Evolutionary conservation across 2,329 filamentous ascomycete genomes (phyloP).

Genomic region (Periconia sp.): DNA sequence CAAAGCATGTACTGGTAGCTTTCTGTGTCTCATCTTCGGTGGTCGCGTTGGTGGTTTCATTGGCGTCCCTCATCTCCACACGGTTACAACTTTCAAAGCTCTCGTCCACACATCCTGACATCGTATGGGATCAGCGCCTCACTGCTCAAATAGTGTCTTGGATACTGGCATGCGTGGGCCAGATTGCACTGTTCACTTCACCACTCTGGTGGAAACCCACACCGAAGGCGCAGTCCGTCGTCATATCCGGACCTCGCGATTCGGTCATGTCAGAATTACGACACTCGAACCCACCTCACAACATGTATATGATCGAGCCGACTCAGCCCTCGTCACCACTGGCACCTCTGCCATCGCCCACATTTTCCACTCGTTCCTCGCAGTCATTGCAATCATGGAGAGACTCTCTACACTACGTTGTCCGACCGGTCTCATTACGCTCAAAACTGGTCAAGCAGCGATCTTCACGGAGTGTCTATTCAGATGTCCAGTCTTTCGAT

Average conservation of each 20-base stretch:
- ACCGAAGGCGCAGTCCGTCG: slow-evolving; percentile 19
- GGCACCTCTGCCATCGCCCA: slow-evolving; percentile 37
- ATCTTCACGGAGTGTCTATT: slow-evolving; percentile 37
- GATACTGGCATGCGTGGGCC: slow-evolving; percentile 32
- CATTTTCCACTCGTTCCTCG: slow-evolving; percentile 37
- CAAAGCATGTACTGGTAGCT: slow-evolving; percentile 19
- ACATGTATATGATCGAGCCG: slow-evolving; percentile 27
- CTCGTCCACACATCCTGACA: slow-evolving; percentile 12
- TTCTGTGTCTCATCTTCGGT: slow-evolving; percentile 25
- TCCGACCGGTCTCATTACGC: slow-evolving; percentile 41
- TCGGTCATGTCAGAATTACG: slow-evolving; percentile 41
- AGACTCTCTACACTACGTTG: slow-evolving; percentile 41
- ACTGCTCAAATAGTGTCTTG: slow-evolving; percentile 41
- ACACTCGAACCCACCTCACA: slow-evolving; percentile 21
- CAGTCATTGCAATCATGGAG: slow-evolving; percentile 39
- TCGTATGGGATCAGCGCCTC: slow-evolving; percentile 26
- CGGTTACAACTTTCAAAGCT: slow-evolving; percentile 25
- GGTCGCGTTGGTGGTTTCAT: slow-evolving; percentile 26
- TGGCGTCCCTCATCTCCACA: slow-evolving; percentile 30
- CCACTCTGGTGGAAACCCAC: slow-evolving; percentile 25
- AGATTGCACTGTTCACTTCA: slow-evolving; percentile 32
- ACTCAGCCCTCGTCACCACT: slow-evolving; percentile 28
- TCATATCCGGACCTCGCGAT: slow-evolving; percentile 31
- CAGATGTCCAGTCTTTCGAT: slow-evolving; percentile 37
- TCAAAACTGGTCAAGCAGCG: slow-evolving; percentile 37